These are phyloP conservation scores for Turritis glabra DNA, from an alignment of 345 rosid species.

Conservation along the genomic window DNA sequence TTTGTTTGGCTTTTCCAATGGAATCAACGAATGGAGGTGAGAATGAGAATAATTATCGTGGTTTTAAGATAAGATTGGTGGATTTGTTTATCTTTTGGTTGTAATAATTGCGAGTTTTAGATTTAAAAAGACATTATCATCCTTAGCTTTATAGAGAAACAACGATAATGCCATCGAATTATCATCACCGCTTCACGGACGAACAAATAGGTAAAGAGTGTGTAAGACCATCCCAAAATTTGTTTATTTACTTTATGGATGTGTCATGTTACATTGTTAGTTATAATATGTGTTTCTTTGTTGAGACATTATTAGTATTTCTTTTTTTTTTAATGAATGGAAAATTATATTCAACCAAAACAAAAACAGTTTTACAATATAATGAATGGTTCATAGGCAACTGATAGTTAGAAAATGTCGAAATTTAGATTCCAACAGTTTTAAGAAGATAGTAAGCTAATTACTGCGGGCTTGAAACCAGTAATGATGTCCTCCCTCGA, in stretches of 20 bases:
- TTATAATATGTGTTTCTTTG: too few relatives aligned
- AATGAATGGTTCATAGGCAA: too few relatives aligned
- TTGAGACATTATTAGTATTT: too few relatives aligned
- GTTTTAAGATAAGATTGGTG: conserved; percentile 24
- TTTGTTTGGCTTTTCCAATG: conserved; percentile 17
- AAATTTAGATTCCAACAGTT: too few relatives aligned
- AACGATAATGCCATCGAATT: background rate
- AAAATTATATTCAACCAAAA: too few relatives aligned
- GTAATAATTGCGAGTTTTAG: conserved; percentile 13
- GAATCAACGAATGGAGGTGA: conserved; percentile 14
- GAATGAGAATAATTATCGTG: conserved; percentile 19
- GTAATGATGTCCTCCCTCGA: too few relatives aligned
- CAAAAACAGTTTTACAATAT: too few relatives aligned
- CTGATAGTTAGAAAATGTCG: too few relatives aligned
- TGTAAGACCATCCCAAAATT: background rate
- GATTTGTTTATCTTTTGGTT: conserved; percentile 19
- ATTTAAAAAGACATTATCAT: background rate
- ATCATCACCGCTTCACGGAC: background rate
- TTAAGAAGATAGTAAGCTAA: too few relatives aligned
- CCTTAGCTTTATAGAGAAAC: background rate
- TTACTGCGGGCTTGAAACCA: too few relatives aligned
- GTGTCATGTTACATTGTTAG: too few relatives aligned
- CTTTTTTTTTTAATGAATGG: too few relatives aligned
- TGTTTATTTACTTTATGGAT: background rate
- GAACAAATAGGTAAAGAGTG: background rate